These are phyloP conservation scores for Epichloe brachyelytri DNA, from an alignment of 2,329 filamentous ascomycete species.

Conservation along the genomic window DNA sequence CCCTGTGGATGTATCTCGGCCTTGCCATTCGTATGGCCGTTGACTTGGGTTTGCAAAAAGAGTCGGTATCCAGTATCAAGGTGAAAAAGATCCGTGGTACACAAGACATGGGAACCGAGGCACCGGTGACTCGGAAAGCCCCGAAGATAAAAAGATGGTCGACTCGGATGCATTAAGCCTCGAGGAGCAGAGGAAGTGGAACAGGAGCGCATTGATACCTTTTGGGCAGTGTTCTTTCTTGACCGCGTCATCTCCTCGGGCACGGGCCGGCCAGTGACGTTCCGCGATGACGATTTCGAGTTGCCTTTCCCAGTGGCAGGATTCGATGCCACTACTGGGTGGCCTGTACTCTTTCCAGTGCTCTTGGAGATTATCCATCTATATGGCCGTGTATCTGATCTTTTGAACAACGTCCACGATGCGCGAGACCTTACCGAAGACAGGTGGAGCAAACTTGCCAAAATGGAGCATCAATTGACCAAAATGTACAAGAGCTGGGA, in stretches of 20 bases:
- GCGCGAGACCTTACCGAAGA: slow-evolving; percentile 63
- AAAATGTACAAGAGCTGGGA: slow-evolving; percentile 60
- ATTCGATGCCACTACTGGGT: slow-evolving; percentile 44
- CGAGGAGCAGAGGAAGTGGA: slow-evolving; percentile 54
- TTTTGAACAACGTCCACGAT: slow-evolving; percentile 69
- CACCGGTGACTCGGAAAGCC: slow-evolving; percentile 18
- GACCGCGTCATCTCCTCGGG: slow-evolving; percentile 81
- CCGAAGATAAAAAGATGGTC: slow-evolving; percentile 30
- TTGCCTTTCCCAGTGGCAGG: slow-evolving; percentile 49
- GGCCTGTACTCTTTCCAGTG: slow-evolving; percentile 67
- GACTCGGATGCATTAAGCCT: slow-evolving; percentile 26
- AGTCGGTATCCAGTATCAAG: slow-evolving; percentile 55
- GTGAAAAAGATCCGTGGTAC: slow-evolving; percentile 38
- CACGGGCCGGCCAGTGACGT: slow-evolving; percentile 70
- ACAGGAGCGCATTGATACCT: slow-evolving; percentile 72
- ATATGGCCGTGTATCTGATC: slow-evolving; percentile 72
- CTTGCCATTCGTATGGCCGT: slow-evolving; percentile 75
- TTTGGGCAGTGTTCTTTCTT: slow-evolving; percentile 82
- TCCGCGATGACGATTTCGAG: slow-evolving; percentile 77
- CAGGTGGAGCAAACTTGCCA: slow-evolving; percentile 55
- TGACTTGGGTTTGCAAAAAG: slow-evolving; percentile 71
- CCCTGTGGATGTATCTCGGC: slow-evolving; percentile 87
- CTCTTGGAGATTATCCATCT: slow-evolving; percentile 76
- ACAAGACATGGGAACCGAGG: slow-evolving; percentile 30
- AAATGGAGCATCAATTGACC: slow-evolving; percentile 74